Evolutionary conservation across 2,329 filamentous ascomycete genomes (phyloP).

Genomic region (Neospermospora avenae): DNA sequence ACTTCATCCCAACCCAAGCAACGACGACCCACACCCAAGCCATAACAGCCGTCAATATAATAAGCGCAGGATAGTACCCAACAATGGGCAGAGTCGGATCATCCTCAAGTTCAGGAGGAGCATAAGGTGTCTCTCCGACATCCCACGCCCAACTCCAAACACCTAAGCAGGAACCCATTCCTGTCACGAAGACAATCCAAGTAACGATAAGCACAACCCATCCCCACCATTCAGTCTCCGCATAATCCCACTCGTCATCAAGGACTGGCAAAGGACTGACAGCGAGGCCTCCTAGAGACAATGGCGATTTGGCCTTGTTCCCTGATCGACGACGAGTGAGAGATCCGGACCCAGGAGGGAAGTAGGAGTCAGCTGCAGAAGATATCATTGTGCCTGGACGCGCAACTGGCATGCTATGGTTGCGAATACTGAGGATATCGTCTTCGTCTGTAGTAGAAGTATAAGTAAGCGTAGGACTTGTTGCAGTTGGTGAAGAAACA

Average conservation of each 20-base stretch:
- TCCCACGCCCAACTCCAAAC: constrained; percentile 99
- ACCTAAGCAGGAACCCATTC: constrained; percentile 92
- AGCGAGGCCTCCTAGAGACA: constrained; percentile 53
- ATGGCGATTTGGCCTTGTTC: constrained; percentile 51
- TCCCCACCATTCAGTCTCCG: constrained; percentile 96
- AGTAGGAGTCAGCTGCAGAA: constrained; percentile 63
- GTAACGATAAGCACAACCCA: constrained; percentile 90
- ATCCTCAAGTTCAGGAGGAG: constrained; percentile 90
- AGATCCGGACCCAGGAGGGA: constrained; percentile 42
- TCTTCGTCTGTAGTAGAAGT: constrained; percentile 83
- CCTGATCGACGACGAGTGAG: constrained; percentile 32
- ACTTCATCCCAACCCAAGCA: constrained; percentile 99
- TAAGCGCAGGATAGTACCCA: constrained; percentile 92
- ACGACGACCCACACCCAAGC: constrained; percentile 98
- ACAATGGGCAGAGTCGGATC: constrained; percentile 93
- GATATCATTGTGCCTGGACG: constrained; percentile 42
- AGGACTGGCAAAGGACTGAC: constrained; percentile 43
- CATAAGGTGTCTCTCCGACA: constrained; percentile 92
- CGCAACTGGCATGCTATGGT: constrained; percentile 41
- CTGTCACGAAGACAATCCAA: constrained; percentile 93
- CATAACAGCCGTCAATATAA: constrained; percentile 92
- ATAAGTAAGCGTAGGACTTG: constrained; percentile 56
- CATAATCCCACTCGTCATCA: constrained; percentile 76
- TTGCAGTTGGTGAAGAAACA: constrained; percentile 37
- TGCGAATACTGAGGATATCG: constrained; percentile 64